Percentiles rank a stretch among this genome's conserved stretches.
phyloP scores from a whole-genome alignment of 441 rosid genomes.

The Daphne laureola region DNA sequence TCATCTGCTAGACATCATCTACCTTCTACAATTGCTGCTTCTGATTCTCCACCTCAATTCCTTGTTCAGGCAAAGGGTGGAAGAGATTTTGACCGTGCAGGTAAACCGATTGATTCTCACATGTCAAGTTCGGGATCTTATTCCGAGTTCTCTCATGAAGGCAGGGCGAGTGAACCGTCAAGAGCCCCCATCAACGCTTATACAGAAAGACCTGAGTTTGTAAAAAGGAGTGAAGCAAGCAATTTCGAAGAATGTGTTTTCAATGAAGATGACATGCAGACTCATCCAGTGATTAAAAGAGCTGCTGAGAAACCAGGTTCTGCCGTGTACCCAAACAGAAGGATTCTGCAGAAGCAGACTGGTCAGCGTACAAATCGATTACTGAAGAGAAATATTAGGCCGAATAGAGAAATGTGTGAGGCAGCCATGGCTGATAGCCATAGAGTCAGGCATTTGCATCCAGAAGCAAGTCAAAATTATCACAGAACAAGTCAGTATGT shows the following conservation, averaged over 20 bases:
- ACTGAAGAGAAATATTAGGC: background rate
- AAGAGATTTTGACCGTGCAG: slow-evolving; percentile 25
- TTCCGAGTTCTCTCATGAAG: slow-evolving; percentile 15
- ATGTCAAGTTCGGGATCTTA: slow-evolving; percentile 29
- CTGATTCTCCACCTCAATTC: background rate
- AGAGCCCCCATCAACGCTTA: slow-evolving; percentile 1
- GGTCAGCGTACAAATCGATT: background rate
- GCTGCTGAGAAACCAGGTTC: slow-evolving; percentile 4
- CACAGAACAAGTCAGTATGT: slow-evolving; percentile 13
- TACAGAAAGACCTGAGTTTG: background rate
- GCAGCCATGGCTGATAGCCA: slow-evolving; percentile 4
- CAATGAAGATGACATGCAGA: background rate
- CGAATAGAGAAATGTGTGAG: background rate
- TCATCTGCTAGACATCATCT: slow-evolving; percentile 8
- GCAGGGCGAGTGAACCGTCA: background rate
- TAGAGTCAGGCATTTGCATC: slow-evolving; percentile 7
- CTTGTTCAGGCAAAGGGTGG: background rate
- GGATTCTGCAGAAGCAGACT: slow-evolving; percentile 4
- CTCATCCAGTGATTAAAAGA: background rate
- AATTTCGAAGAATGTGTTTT: background rate
- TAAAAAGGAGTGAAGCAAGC: background rate
- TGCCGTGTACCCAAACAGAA: background rate
- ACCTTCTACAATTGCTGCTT: background rate
- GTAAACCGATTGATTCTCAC: slow-evolving; percentile 29
- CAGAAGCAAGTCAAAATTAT: slow-evolving; percentile 9